Evolutionary conservation across 2,329 filamentous ascomycete genomes (phyloP).

Genomic region (Exophiala xenobiotica): DNA sequence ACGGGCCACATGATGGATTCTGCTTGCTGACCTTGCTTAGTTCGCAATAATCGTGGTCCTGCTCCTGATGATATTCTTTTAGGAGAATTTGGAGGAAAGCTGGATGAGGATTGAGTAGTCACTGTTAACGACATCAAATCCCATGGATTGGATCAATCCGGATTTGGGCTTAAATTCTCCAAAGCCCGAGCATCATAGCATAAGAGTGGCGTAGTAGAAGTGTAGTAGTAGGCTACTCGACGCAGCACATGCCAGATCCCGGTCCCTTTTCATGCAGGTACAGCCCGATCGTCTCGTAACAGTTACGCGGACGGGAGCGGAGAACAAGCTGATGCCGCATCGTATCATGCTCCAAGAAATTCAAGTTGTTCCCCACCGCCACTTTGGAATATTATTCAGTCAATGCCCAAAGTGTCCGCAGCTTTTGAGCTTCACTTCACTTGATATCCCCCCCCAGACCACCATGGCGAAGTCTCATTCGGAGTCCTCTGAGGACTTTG

Average conservation of each 20-base stretch:
- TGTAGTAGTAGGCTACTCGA: too few species aligned
- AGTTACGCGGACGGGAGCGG: too few species aligned
- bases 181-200: too few species aligned
- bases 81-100: conserved; percentile 68
- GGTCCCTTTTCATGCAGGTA: conserved; percentile 3
- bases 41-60: conserved; percentile 55
- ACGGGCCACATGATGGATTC: conserved; percentile 19
- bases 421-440: conserved; percentile 4
- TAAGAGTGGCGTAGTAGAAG: too few species aligned
- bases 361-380: conserved; percentile 13
- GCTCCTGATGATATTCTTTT: conserved; percentile 70
- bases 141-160: too few species aligned
- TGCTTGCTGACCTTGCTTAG: conserved; percentile 36
- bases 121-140: too few species aligned
- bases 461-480: conserved; percentile 43
- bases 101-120: conserved; percentile 56
- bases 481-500: conserved; percentile 50
- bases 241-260: too few species aligned
- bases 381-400: conserved; percentile 8
- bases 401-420: conserved; percentile 10
- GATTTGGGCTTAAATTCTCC: too few species aligned
- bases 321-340: not conserved
- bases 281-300: not conserved
- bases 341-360: not conserved
- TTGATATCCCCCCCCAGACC: conserved; percentile 27